phyloP scores from a whole-genome alignment of 2,329 filamentous ascomycete genomes.

The Fusarium ramigenum region DNA sequence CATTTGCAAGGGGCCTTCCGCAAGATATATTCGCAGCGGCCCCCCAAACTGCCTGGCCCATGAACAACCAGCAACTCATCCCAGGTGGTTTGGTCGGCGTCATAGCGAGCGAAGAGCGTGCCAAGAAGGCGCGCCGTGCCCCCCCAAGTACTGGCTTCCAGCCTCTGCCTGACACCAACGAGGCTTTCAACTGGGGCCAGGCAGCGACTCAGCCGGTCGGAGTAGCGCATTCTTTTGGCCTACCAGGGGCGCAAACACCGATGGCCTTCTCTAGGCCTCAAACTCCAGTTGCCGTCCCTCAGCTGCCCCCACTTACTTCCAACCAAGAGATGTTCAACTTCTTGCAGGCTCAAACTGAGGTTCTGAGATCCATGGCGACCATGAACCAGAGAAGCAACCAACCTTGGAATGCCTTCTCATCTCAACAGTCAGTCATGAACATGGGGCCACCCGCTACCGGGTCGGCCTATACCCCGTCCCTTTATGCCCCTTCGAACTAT shows the following conservation, averaged over 20 bases:
- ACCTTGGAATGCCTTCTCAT: background rate
- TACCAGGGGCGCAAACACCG: background rate
- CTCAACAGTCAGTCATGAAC: background rate
- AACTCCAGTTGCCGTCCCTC: slow-evolving; percentile 5
- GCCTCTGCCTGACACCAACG: slow-evolving; percentile 14
- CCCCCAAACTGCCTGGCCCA: background rate
- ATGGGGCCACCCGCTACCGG: background rate
- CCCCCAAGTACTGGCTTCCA: slow-evolving; percentile 25
- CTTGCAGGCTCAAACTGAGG: slow-evolving; percentile 17
- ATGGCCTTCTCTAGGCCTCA: slow-evolving; percentile 5
- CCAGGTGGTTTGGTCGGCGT: slow-evolving; percentile 22
- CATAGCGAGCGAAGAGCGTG: slow-evolving; percentile 26
- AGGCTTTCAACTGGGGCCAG: slow-evolving; percentile 10
- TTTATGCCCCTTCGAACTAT: slow-evolving; percentile 1
- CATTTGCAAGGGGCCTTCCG: background rate
- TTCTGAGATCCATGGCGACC: slow-evolving; percentile 12
- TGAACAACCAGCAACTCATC: slow-evolving; percentile 8
- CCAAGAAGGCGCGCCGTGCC: slow-evolving; percentile 15
- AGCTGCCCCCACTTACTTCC: background rate
- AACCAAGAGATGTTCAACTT: slow-evolving; percentile 11
- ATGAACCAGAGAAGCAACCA: slow-evolving; percentile 4
- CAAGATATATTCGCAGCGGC: background rate
- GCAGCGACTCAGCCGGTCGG: background rate
- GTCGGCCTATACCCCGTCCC: background rate
- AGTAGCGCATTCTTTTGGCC: background rate